phyloP scores from a whole-genome alignment of 2,329 filamentous ascomycete genomes.

The Hypocrella siamensis region DNA sequence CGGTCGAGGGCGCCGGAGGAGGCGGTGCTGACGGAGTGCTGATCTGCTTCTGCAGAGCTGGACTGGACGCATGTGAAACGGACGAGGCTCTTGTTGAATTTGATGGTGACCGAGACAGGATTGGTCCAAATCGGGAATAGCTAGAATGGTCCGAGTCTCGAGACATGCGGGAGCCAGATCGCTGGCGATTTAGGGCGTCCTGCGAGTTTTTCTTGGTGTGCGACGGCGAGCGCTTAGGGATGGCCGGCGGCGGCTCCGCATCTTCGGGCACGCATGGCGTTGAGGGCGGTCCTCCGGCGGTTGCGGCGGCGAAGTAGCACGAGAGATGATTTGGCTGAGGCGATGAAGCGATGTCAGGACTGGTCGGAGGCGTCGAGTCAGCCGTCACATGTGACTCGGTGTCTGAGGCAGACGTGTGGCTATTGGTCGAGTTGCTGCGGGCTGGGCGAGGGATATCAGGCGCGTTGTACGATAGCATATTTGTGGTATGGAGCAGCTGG shows the following conservation, averaged over 20 bases:
- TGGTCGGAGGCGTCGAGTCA: slow-evolving; percentile 47
- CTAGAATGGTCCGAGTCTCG: slow-evolving; percentile 35
- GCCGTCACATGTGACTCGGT: slow-evolving; percentile 47
- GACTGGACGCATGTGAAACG: slow-evolving; percentile 21
- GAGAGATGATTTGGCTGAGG: slow-evolving; percentile 52
- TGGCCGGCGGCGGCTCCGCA: slow-evolving; percentile 28
- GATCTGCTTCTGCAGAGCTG: slow-evolving; percentile 13
- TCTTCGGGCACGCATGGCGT: slow-evolving; percentile 11
- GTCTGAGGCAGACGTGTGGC: slow-evolving; percentile 51
- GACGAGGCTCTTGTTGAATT: slow-evolving; percentile 36
- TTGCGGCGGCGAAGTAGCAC: slow-evolving; percentile 44
- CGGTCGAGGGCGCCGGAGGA: slow-evolving; percentile 14
- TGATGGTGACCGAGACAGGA: slow-evolving; percentile 41
- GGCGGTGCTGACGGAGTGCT: slow-evolving; percentile 14
- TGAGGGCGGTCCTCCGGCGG: slow-evolving; percentile 30
- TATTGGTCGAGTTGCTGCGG: slow-evolving; percentile 34
- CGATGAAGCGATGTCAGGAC: slow-evolving; percentile 50
- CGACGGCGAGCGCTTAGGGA: slow-evolving; percentile 66
- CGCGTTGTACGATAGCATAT: slow-evolving; percentile 89
- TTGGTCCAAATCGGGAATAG: slow-evolving; percentile 40
- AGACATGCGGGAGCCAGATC: slow-evolving; percentile 45
- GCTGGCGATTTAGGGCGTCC: slow-evolving; percentile 53
- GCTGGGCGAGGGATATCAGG: slow-evolving; percentile 54
- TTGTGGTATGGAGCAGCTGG: slow-evolving; percentile 82
- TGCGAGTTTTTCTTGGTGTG: slow-evolving; percentile 77